Evolutionary conservation across 768 basidiomycete genomes (phyloP).

Genomic region (Russula emetica): DNA sequence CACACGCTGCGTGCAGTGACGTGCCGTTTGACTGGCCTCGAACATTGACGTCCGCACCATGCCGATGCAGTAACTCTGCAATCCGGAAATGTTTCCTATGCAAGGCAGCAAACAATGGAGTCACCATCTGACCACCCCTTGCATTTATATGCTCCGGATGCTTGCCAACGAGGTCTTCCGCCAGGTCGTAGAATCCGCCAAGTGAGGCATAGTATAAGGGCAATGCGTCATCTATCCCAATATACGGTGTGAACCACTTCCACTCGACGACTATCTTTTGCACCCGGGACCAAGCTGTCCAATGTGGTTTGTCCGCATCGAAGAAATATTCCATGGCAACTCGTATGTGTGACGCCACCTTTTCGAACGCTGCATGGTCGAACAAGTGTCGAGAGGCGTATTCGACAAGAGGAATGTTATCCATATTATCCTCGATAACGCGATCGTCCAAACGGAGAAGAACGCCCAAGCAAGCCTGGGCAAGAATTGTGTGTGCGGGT

Average conservation of each 20-base stretch:
- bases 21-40: background rate
- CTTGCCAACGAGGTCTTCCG: background rate
- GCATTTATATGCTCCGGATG: background rate
- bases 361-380: constrained; percentile 2
- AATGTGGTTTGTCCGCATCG: constrained; percentile 4
- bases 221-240: background rate
- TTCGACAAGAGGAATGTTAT: constrained; percentile 31
- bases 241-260: background rate
- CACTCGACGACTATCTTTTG: background rate
- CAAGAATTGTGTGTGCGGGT: constrained; percentile 3
- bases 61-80: background rate
- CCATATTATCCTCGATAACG: background rate
- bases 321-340: background rate
- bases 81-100: background rate
- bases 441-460: constrained; percentile 2
- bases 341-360: background rate
- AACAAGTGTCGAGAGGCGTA: constrained; percentile 41
- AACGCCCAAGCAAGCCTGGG: background rate
- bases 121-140: background rate
- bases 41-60: constrained; percentile 1
- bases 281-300: background rate
- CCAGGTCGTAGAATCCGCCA: background rate
- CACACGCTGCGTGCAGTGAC: too few relatives aligned
- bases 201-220: constrained; percentile 10
- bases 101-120: constrained; percentile 6